Percentiles rank a stretch among this genome's conserved stretches.
Conservation (phyloP, 495 filamentous ascomycete species). For the Cercophora newfieldiana region DNA sequence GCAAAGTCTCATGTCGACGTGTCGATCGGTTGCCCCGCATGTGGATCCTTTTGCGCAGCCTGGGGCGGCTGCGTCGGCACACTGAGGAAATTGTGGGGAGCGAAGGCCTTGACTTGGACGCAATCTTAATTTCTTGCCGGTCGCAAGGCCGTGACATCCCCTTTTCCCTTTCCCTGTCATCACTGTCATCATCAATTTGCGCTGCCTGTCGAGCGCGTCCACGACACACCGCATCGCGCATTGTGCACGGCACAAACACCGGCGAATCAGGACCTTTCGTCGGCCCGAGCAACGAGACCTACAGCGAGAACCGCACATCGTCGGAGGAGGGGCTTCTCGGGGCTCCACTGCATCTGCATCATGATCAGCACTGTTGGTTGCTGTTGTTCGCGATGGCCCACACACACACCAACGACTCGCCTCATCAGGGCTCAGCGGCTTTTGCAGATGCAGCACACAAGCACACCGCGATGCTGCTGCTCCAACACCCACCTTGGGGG, state of each 20-base stretch:
- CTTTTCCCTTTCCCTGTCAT: neutral
- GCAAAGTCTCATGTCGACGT: too few species aligned
- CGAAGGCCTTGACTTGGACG: neutral
- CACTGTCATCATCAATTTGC: neutral
- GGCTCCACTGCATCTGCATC: neutral
- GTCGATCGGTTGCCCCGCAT: too few species aligned
- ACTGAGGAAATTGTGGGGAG: too few species aligned
- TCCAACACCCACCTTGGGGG: neutral
- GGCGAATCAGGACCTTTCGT: neutral
- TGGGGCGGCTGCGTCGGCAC: too few species aligned
- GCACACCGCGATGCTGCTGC: neutral
- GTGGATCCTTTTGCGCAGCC: too few species aligned
- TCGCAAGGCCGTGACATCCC: neutral
- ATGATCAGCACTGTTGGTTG: neutral
- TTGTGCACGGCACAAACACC: too few species aligned
- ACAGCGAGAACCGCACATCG: neutral
- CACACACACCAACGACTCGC: neutral
- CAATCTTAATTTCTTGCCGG: neutral
- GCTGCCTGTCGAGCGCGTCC: conserved; percentile 2
- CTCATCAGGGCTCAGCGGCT: too few species aligned
- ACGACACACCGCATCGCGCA: neutral
- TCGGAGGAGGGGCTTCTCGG: neutral
- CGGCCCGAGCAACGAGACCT: conserved; percentile 6
- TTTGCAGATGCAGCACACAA: too few species aligned
- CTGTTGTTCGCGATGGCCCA: too few species aligned